phyloP scores from a whole-genome alignment of 345 rosid species.

The Murraya paniculata region DNA sequence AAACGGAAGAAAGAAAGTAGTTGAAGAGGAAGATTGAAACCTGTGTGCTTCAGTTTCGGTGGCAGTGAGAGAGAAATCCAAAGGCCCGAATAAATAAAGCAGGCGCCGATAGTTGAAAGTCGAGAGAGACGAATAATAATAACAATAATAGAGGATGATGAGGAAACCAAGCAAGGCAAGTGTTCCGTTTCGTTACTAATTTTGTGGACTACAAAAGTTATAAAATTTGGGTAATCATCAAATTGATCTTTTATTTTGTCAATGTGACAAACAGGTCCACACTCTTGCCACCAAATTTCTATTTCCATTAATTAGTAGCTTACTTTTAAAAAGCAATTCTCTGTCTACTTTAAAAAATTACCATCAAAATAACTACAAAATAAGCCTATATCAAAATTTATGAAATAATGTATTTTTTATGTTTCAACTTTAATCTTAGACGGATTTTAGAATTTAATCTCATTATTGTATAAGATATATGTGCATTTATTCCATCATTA shows the following conservation, averaged over 20 bases:
- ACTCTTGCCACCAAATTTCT: too few species aligned
- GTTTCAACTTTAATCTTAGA: too few species aligned
- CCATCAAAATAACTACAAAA: too few species aligned
- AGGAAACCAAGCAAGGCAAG: neutral
- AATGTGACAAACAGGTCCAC: neutral
- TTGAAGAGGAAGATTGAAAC: conserved; percentile 6
- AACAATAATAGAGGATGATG: neutral
- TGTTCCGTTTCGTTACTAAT: conserved; percentile 4
- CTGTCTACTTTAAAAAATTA: too few species aligned
- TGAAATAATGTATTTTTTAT: too few species aligned
- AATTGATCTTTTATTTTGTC: neutral
- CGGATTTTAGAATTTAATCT: too few species aligned
- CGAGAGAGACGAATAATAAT: neutral
- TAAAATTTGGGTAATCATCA: neutral
- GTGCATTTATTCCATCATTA: too few species aligned
- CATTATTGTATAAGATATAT: too few species aligned
- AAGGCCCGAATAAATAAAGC: neutral
- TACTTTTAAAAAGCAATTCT: too few species aligned
- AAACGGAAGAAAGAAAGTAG: neutral
- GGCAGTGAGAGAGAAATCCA: neutral
- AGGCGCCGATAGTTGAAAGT: neutral
- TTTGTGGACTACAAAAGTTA: conserved; percentile 5
- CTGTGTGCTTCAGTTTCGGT: neutral
- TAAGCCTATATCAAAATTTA: too few species aligned
- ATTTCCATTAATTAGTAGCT: too few species aligned